A percentile compares a stretch with the other conserved stretches of the same genome.
Evolutionary conservation across 306 rosid genomes (phyloP).

Genomic region (Hippophae gyantsensis): DNA sequence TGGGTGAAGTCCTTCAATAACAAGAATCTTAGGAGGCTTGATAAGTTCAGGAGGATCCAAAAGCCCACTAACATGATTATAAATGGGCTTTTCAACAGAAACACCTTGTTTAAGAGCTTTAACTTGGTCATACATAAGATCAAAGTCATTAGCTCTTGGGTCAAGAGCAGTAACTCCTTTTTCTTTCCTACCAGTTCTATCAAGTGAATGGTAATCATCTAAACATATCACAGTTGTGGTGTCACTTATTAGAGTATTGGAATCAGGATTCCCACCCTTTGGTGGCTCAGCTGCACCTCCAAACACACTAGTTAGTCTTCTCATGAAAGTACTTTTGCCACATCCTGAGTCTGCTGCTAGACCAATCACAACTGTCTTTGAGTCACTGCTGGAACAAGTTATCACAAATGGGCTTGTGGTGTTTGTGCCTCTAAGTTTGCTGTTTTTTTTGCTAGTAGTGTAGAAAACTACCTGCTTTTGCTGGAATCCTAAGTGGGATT

Average conservation of each 20-base stretch:
- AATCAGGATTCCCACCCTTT: constrained; percentile 88
- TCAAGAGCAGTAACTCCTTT: constrained; percentile 97
- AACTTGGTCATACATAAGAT: constrained; percentile 95
- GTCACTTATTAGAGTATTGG: constrained; percentile 94
- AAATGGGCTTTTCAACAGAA: constrained; percentile 76
- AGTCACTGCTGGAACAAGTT: constrained; percentile 39
- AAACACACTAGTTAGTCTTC: constrained; percentile 88
- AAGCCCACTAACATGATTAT: constrained; percentile 90
- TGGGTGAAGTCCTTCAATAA: constrained; percentile 97
- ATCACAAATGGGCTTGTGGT: constrained; percentile 30
- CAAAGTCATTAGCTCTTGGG: constrained; percentile 88
- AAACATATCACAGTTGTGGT: constrained; percentile 92
- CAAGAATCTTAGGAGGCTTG: constrained; percentile 91
- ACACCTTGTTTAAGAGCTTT: constrained; percentile 71
- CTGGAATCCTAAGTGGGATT: constrained; percentile 49
- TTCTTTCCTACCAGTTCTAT: constrained; percentile 84
- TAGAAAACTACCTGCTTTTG: constrained; percentile 69
- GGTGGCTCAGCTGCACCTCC: constrained; percentile 99
- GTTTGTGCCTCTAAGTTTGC: constrained; percentile 7
- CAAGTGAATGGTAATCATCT: constrained; percentile 92
- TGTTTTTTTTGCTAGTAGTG: constrained; percentile 28
- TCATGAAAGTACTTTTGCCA: constrained; percentile 98
- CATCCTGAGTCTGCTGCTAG: constrained; percentile 97
- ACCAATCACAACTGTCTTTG: constrained; percentile 84
- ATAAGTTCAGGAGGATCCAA: constrained; percentile 91